Evolutionary conservation across 306 rosid species (phyloP).

Genomic region (Acmispon strigosus): DNA sequence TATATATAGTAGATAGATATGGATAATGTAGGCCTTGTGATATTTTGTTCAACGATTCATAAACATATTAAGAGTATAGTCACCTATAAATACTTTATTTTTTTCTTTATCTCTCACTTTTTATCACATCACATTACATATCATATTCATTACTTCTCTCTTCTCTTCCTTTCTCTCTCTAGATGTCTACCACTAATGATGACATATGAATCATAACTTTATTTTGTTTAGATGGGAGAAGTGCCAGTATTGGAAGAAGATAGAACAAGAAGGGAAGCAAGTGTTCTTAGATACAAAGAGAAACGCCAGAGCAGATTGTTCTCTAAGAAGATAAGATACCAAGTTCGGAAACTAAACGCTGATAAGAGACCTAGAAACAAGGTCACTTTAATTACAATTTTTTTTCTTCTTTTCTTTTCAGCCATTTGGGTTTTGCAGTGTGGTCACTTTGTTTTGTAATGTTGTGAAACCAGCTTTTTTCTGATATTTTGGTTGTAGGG

Average conservation of each 20-base stretch:
- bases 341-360: constrained; percentile 80
- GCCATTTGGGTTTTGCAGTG: not conserved
- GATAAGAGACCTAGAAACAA: constrained; percentile 87
- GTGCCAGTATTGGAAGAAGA: constrained; percentile 73
- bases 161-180: too few relatives aligned
- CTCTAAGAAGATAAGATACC: constrained; percentile 92
- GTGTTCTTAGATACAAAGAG: constrained; percentile 78
- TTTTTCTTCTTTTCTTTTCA: not conserved
- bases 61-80: too few relatives aligned
- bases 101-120: too few relatives aligned
- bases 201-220: too few relatives aligned
- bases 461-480: constrained; percentile 19
- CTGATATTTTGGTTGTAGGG: constrained; percentile 51
- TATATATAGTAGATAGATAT: not conserved
- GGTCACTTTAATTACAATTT: constrained; percentile 30
- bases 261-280: constrained; percentile 64
- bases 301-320: constrained; percentile 72
- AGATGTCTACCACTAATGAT: too few relatives aligned
- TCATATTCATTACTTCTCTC: too few relatives aligned
- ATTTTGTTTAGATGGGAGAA: constrained; percentile 58
- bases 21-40: not conserved
- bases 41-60: too few relatives aligned
- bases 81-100: too few relatives aligned
- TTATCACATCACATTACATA: too few relatives aligned
- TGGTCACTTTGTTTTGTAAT: constrained; percentile 14